Base-by-base conservation (phyloP, 2,329 filamentous ascomycete species). In the Paraconiothyrium brasiliense region DNA sequence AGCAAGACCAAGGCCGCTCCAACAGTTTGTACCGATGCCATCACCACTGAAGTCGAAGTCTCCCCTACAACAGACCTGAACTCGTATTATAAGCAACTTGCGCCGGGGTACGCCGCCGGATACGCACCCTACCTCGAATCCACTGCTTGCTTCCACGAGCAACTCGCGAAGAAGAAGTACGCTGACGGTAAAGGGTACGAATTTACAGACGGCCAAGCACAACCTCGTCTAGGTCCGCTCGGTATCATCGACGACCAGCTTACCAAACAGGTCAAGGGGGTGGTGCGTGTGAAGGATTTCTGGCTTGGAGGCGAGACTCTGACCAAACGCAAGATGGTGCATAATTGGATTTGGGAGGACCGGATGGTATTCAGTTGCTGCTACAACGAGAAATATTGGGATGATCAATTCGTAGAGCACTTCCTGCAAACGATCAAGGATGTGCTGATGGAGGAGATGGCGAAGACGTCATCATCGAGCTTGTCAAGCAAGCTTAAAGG, bases 271-370 rank as follows among this genome's bases (percentile, higher is more conserved):
- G 51, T 69, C 49, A 58, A 63, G 7, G 68, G 67, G 2, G 57
- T 67, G 1, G 68, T 71, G 6, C 46, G 59, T 14, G 67, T 71
- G 10, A 64, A 58, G 10, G 67, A 69, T 37, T 71, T 71, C 20
- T 71, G 69, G 69, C 47, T 71, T 16, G 69, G 69, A 8, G 66
- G 61, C 1, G 69, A 71, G 54, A 69, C 64, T 5, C 57, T 71
- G 46, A 68, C 67, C n/a, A 66, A 64, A 64, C 58, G 68, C 16
- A 70, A 64, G 61, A 71, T 71, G 67, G 69, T 71, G 37, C 69
- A 71, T 49, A 62, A 63, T 0, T 71, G 69, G 69, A 61, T 71
- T 13, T 71, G 62, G 59, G 61, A 71, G 20, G 64, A 57, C 24
- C 54, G 68, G 49, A 62, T 70, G 9, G 59, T 66, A 20, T 68